Base-by-base conservation (phyloP, 2,329 filamentous ascomycete genomes). In the Diaporthe sp. region DNA sequence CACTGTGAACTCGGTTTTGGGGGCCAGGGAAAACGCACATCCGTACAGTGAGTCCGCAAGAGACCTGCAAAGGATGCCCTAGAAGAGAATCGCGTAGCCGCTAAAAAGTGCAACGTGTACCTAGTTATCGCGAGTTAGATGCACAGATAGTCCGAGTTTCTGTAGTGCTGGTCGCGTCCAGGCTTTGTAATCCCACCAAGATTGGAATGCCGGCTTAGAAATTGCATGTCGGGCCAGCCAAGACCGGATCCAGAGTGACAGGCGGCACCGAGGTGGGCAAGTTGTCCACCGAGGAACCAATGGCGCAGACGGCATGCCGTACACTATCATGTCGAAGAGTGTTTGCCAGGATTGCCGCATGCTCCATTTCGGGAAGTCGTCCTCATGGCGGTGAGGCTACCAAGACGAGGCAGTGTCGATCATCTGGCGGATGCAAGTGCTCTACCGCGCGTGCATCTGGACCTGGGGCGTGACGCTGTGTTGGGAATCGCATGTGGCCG, bases 361-460 rank as follows among this genome's bases (percentile, higher is more conserved):
- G 8, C n/a, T 31, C 44, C 9, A 28, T 51, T 37, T 42, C 55
- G 39, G 31, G 61, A 59, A 37, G 28, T 13, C 25, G 17, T 8
- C 25, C 3, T 59, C 39, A 44, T 65, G 58, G 72, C 72, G 74
- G 72, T 76, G 72, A 70, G 57, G 57, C 65, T 58, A 34, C 42
- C 34, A 31, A 39, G 39, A 70, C 46, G 62, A 65, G 34, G 39
- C 34, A 62, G 28, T 62, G 71, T 25, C n/a, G 39, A 70, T 51
- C 62, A 70, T 46, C 58, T 28, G 37, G 74, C n/a, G 34, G 37
- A 46, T 53, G 58, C 42, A 55, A 55, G 39, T 51, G 22, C 49
- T 69, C 34, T 70, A 49, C 42, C 53, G 53, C 58, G 37, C 55
- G 46, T 57, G 62, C 22, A 22, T 42, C 34, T 53, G 46, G 15